A percentile compares a stretch with the other conserved stretches of the same genome.
phyloP scores from a whole-genome alignment of 495 filamentous ascomycete genomes.

The Astrocystis sublimbata region DNA sequence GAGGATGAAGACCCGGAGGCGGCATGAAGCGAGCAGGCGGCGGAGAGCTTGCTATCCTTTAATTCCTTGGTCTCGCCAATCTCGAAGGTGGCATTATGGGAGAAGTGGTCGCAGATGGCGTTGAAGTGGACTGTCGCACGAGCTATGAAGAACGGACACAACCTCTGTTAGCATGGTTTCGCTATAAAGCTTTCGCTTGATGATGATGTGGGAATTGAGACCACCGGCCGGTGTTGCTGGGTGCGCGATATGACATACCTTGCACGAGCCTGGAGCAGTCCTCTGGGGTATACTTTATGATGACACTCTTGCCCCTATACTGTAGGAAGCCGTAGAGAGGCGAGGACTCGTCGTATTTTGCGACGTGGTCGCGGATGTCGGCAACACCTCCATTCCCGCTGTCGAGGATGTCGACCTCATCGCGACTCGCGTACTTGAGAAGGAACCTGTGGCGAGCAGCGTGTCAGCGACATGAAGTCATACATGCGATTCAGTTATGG shows the following conservation, averaged over 20 bases:
- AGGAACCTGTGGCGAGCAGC: conserved; percentile 71
- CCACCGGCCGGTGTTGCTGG: conserved; percentile 9
- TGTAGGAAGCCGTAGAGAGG: conserved; percentile 90
- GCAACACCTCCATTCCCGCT: conserved; percentile 80
- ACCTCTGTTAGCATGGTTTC: conserved; percentile 5
- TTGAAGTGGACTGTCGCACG: conserved; percentile 94
- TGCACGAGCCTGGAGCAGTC: conserved; percentile 85
- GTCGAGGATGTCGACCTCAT: conserved; percentile 79
- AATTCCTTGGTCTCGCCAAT: conserved; percentile 75
- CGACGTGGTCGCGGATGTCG: conserved; percentile 77
- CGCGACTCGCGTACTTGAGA: conserved; percentile 85
- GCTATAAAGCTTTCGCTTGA: neutral
- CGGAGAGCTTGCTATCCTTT: conserved; percentile 81
- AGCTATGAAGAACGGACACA: conserved; percentile 51
- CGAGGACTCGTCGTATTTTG: conserved; percentile 75
- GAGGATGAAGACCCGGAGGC: conserved; percentile 85
- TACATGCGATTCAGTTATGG: too few species aligned
- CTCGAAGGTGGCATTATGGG: conserved; percentile 79
- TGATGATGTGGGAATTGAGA: conserved; percentile 1
- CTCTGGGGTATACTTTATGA: conserved; percentile 90
- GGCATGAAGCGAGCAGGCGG: conserved; percentile 86
- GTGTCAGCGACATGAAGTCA: conserved; percentile 14
- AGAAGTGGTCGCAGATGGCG: conserved; percentile 79
- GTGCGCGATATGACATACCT: conserved; percentile 57
- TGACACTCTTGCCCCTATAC: conserved; percentile 85